Conservation (phyloP, 2,329 filamentous ascomycete species). For the Cladophialophora immunda region DNA sequence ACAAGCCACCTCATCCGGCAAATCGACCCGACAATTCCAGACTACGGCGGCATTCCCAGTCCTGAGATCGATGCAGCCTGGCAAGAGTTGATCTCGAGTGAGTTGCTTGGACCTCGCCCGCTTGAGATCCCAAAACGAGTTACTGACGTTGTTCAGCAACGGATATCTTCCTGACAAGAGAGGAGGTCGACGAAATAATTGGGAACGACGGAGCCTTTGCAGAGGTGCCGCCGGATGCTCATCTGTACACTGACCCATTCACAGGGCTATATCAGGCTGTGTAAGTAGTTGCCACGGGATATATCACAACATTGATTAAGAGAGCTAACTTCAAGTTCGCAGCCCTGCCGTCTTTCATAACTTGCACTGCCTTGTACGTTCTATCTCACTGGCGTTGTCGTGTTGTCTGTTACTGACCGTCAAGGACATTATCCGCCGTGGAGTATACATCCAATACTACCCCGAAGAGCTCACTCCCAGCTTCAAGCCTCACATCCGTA, state of each 20-base stretch:
- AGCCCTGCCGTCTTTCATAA: conserved; percentile 13
- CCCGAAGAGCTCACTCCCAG: not conserved
- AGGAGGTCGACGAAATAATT: conserved; percentile 13
- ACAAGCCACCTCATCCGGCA: conserved; percentile 10
- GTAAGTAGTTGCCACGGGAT: not conserved
- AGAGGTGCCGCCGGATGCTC: not conserved
- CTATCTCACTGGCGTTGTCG: too few relatives aligned
- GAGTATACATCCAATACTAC: conserved; percentile 12
- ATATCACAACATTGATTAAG: not conserved
- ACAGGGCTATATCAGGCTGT: conserved; percentile 12
- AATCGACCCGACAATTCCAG: conserved; percentile 10
- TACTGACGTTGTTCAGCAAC: not conserved
- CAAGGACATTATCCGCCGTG: conserved; percentile 13
- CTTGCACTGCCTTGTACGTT: conserved; percentile 13
- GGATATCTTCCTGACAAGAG: conserved; percentile 14
- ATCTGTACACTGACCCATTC: conserved; percentile 6
- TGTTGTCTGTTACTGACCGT: not conserved
- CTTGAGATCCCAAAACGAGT: not conserved
- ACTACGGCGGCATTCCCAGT: conserved; percentile 11
- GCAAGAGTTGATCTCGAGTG: conserved; percentile 10
- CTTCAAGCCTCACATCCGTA: conserved; percentile 13
- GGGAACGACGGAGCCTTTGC: not conserved
- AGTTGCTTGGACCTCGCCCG: not conserved
- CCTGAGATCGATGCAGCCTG: conserved; percentile 14
- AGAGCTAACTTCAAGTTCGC: not conserved